Percentiles rank a stretch among this genome's conserved stretches.
These are phyloP conservation scores for Pichia sp. DNA, from an alignment of 1,139 yeast genomes.

Conservation along the genomic window DNA sequence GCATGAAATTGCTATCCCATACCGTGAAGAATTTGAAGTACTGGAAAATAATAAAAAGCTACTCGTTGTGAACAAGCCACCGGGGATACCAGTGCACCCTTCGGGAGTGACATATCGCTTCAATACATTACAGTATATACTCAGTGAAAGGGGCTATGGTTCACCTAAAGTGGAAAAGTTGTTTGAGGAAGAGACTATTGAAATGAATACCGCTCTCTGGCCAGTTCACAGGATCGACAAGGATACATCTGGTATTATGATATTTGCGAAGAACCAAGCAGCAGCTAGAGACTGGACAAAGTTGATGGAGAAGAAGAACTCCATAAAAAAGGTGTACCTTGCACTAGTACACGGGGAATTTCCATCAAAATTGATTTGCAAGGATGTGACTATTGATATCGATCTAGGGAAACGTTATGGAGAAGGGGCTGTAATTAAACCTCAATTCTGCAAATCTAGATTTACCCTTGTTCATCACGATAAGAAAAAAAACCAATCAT, in stretches of 20 bases:
- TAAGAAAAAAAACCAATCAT: conserved; percentile 34
- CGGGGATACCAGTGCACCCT: conserved; percentile 75
- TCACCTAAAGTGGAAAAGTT: not conserved
- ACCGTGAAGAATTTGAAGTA: not conserved
- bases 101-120: conserved; percentile 39
- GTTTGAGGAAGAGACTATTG: not conserved
- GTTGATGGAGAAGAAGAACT: conserved; percentile 25
- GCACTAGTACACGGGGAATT: conserved; percentile 59
- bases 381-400: conserved; percentile 14
- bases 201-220: conserved; percentile 31
- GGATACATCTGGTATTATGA: conserved; percentile 63
- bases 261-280: conserved; percentile 42
- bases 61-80: conserved; percentile 64
- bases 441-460: conserved; percentile 32
- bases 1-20: conserved; percentile 14
- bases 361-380: conserved; percentile 28
- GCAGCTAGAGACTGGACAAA: conserved; percentile 30
- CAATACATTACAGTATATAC: conserved; percentile 26
- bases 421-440: conserved; percentile 15
- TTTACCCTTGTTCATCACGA: conserved; percentile 32
- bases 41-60: conserved; percentile 39
- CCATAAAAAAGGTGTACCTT: conserved; percentile 40
- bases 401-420: conserved; percentile 21
- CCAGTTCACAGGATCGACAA: conserved; percentile 67
- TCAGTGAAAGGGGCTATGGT: not conserved